Conservation (phyloP, 805 yeast genomes). For the Myxozyma geophila region DNA sequence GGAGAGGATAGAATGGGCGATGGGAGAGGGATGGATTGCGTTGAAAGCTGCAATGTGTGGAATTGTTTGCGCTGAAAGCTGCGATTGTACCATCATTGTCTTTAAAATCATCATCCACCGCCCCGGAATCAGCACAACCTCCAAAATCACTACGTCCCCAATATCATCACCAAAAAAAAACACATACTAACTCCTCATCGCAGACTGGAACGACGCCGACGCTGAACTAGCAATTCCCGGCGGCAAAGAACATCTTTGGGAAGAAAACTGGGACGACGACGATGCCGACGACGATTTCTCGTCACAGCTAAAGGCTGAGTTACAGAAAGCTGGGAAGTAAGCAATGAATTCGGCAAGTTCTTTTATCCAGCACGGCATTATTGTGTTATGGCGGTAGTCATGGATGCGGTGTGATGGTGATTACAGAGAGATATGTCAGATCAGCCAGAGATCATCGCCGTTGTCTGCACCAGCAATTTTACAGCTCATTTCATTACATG, state of each 20-base stretch:
- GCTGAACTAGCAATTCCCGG: slow-evolving; percentile 51
- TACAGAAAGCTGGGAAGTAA: slow-evolving; percentile 10
- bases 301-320: slow-evolving; percentile 58
- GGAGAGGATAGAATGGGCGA: too few species aligned
- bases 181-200: not conserved
- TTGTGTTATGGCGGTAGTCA: not conserved
- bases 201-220: slow-evolving; percentile 70
- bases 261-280: slow-evolving; percentile 94
- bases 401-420: too few species aligned
- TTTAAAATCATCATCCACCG: too few species aligned
- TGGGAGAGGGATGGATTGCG: too few species aligned
- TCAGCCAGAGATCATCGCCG: too few species aligned
- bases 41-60: not conserved
- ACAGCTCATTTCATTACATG: too few species aligned
- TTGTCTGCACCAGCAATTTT: too few species aligned
- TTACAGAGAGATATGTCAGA: too few species aligned
- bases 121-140: too few species aligned
- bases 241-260: slow-evolving; percentile 75
- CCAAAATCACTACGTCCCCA: too few species aligned
- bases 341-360: not conserved
- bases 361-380: not conserved
- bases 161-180: too few species aligned
- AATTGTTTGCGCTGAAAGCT: not conserved
- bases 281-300: slow-evolving; percentile 91
- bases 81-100: too few species aligned